Evolutionary conservation across 2,329 filamentous ascomycete genomes (phyloP).

Genomic region (Exophiala sp.): DNA sequence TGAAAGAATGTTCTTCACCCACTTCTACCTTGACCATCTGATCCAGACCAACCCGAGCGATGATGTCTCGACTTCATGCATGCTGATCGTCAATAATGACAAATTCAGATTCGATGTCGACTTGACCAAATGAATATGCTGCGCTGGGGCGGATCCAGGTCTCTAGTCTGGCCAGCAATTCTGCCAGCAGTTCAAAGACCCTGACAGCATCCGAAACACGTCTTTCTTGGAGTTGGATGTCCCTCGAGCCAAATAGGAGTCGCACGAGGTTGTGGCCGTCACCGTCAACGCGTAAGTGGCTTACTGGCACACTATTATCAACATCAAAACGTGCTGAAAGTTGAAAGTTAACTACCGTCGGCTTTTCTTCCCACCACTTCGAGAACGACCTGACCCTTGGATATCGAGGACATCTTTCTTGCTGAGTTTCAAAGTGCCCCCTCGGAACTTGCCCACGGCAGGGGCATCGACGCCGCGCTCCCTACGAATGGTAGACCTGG

Average conservation of each 20-base stretch:
- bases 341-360: conserved; percentile 6
- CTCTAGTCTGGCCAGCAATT: conserved; percentile 1
- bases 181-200: conserved; percentile 1
- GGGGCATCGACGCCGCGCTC: conserved; percentile 69
- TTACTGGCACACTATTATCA: not conserved
- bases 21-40: not conserved
- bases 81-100: conserved; percentile 8
- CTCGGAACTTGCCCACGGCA: conserved; percentile 73
- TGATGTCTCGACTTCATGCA: conserved; percentile 11
- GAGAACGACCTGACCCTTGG: conserved; percentile 45
- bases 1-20: conserved; percentile 7
- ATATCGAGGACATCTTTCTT: conserved; percentile 72
- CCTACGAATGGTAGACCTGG: conserved; percentile 44
- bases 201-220: conserved; percentile 10
- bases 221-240: not conserved
- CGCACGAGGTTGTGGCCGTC: too few species aligned
- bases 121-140: not conserved
- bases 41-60: conserved; percentile 2
- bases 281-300: not conserved
- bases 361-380: conserved; percentile 8
- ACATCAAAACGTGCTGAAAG: not conserved
- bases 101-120: conserved; percentile 1
- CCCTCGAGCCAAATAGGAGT: conserved; percentile 1
- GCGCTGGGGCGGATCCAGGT: not conserved
- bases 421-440: conserved; percentile 75